phyloP scores from a whole-genome alignment of 2,329 filamentous ascomycete species.

The Furcasterigmium sp. region DNA sequence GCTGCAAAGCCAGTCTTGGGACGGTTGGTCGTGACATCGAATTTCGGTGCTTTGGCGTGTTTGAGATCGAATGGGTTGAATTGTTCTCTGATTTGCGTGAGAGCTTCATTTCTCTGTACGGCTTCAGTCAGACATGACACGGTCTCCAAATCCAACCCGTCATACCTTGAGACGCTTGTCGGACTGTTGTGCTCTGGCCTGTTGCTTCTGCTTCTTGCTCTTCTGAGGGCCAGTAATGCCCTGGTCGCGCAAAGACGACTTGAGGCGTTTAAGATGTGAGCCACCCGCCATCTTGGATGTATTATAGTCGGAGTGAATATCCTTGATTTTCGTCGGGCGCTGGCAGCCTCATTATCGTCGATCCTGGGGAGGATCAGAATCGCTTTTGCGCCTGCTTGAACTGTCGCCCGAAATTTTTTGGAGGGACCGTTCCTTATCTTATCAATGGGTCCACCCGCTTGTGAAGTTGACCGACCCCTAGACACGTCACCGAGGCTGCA shows the following conservation, averaged over 20 bases:
- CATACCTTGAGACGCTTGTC: conserved; percentile 58
- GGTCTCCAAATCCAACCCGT: no score
- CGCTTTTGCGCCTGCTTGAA: conserved; percentile 1
- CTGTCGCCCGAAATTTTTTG: conserved; percentile 16
- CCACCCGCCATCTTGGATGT: conserved; percentile 66
- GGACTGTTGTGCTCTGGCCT: conserved; percentile 57
- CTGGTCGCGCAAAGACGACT: conserved; percentile 82
- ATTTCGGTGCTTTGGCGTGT: conserved; percentile 73
- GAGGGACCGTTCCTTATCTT: conserved; percentile 17
- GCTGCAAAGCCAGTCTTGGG: conserved; percentile 45
- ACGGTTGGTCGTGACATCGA: conserved; percentile 70
- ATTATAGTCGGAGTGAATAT: no score
- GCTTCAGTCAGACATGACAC: no score
- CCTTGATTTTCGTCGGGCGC: no score
- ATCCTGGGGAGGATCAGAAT: no score
- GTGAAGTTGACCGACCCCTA: no score
- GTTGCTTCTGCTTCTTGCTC: conserved; percentile 90
- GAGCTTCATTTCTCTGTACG: conserved; percentile 63
- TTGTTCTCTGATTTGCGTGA: conserved; percentile 84
- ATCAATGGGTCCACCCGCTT: conserved; percentile 8
- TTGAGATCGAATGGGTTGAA: conserved; percentile 99
- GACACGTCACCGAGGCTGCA: no score
- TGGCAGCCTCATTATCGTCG: not conserved
- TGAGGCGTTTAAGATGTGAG: conserved; percentile 94
- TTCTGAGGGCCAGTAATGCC: conserved; percentile 88